Conservation (phyloP, 2,329 filamentous ascomycete species). For the Penicillium sp. region DNA sequence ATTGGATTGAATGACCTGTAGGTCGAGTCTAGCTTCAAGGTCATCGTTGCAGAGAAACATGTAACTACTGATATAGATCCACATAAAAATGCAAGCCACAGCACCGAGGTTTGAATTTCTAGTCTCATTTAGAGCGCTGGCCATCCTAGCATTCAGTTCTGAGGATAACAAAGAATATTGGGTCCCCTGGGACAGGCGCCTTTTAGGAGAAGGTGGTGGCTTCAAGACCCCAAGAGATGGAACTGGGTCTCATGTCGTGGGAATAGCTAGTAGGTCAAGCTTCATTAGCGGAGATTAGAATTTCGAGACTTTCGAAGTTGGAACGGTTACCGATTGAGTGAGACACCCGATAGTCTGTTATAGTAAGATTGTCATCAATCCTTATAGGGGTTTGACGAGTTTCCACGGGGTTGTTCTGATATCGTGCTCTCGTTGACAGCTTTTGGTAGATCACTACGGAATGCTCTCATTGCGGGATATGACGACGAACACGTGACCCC, state of each 20-base stretch:
- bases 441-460: neutral
- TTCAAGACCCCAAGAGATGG: no score
- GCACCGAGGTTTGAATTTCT: neutral
- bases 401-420: no score
- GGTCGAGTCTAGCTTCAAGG: neutral
- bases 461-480: neutral
- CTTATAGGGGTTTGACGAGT: no score
- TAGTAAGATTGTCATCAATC: no score
- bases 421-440: no score
- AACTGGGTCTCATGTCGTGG: no score
- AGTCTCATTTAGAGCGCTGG: neutral
- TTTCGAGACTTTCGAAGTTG: no score
- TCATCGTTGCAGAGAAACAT: neutral
- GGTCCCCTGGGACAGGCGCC: neutral
- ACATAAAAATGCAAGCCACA: neutral
- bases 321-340: no score
- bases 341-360: no score
- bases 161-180: neutral
- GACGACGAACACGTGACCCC: constrained; percentile 8
- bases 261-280: no score
- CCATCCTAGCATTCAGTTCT: neutral
- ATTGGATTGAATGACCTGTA: neutral
- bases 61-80: neutral
- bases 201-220: neutral
- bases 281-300: no score